Conservation (phyloP, 2,329 filamentous ascomycete species). For the Parastagonospora avenae region DNA sequence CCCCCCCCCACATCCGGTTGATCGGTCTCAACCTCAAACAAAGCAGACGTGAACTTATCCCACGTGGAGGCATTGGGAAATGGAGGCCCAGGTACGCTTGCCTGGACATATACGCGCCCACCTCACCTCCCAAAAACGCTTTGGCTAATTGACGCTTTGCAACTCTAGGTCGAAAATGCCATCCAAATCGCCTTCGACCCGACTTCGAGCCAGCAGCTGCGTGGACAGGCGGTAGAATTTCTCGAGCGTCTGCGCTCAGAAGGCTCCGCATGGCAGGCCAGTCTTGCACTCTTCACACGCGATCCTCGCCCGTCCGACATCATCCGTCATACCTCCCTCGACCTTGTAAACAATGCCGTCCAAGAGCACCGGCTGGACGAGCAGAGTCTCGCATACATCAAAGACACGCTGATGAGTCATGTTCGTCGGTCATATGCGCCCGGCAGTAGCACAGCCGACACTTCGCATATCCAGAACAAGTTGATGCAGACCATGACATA, state of each 20-base stretch:
- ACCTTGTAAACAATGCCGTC: conserved; percentile 91
- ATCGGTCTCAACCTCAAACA: conserved; percentile 15
- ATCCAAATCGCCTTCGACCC: conserved; percentile 93
- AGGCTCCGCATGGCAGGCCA: conserved; percentile 87
- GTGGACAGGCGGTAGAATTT: conserved; percentile 88
- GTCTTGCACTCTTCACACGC: conserved; percentile 82
- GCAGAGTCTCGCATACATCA: conserved; percentile 74
- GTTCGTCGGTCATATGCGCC: conserved; percentile 75
- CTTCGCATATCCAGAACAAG: conserved; percentile 87
- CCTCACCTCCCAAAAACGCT: background rate
- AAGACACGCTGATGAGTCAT: conserved; percentile 81
- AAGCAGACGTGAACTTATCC: conserved; percentile 21
- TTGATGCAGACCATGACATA: conserved; percentile 94
- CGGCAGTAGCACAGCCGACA: conserved; percentile 66
- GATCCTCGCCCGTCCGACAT: conserved; percentile 78
- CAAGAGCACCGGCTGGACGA: conserved; percentile 77
- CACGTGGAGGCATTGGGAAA: conserved; percentile 38
- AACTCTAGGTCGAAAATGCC: conserved; percentile 80
- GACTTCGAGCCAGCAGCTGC: conserved; percentile 67
- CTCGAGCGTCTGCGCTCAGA: conserved; percentile 78
- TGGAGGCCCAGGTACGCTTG: conserved; percentile 45
- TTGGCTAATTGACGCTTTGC: background rate
- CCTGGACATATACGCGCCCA: background rate
- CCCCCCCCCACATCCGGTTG: conserved; percentile 18
- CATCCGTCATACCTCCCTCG: conserved; percentile 85